phyloP scores from a whole-genome alignment of 1,139 yeast species.

The Casaregolazyma suthepensis region DNA sequence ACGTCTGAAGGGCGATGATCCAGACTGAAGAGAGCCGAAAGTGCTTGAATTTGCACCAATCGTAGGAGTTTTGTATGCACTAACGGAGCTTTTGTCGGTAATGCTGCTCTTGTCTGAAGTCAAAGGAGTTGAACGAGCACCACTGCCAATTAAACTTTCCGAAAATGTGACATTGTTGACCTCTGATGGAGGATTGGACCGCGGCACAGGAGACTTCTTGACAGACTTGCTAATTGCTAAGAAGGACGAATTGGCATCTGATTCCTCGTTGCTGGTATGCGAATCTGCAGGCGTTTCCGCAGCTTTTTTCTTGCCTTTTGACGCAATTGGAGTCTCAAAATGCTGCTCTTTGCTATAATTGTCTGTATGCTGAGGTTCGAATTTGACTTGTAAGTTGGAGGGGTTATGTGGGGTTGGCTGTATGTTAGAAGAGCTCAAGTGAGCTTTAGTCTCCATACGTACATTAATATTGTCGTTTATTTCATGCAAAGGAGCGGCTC shows the following conservation, averaged over 20 bases:
- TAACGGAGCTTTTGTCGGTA: slow-evolving; percentile 8
- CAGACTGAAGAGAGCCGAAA: neutral
- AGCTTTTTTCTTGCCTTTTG: neutral
- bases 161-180: neutral
- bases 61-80: slow-evolving; percentile 15
- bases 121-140: neutral
- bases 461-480: slow-evolving; percentile 7
- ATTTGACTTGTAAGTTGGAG: slow-evolving; percentile 2
- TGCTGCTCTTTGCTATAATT: neutral
- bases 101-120: slow-evolving; percentile 11
- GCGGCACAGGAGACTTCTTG: slow-evolving; percentile 12
- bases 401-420: slow-evolving; percentile 1
- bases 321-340: neutral
- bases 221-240: slow-evolving; percentile 30
- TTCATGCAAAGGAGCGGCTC: neutral
- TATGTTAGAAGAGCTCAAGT: neutral
- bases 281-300: neutral
- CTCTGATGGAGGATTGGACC: neutral
- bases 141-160: neutral
- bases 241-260: slow-evolving; percentile 22
- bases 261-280: neutral
- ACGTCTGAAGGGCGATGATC: neutral
- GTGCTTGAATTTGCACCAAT: neutral
- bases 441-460: neutral
- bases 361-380: neutral